phyloP scores from a whole-genome alignment of 805 yeast species.

The Limtongia smithiae region DNA sequence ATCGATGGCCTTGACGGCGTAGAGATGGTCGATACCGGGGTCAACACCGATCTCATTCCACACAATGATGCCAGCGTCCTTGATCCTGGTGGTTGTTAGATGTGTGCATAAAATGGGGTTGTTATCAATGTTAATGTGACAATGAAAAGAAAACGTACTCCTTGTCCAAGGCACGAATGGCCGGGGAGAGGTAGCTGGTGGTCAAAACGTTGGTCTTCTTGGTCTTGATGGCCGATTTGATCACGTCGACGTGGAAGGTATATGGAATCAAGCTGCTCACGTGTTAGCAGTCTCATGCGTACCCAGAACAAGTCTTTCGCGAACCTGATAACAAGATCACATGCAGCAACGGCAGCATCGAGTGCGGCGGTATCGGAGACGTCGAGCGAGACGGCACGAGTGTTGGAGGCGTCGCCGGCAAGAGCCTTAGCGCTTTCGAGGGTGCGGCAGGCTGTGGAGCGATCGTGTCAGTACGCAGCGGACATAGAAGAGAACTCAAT shows the following conservation, averaged over 20 bases:
- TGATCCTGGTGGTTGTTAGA: conserved; percentile 38
- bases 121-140: too few species aligned
- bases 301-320: neutral
- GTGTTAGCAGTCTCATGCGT: neutral
- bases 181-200: conserved; percentile 82
- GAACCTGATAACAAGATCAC: conserved; percentile 79
- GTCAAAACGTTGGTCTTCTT: conserved; percentile 82
- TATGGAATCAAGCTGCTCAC: conserved; percentile 68
- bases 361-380: conserved; percentile 76
- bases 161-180: conserved; percentile 27
- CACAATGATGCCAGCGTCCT: conserved; percentile 92
- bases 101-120: too few species aligned
- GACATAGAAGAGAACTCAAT: too few species aligned
- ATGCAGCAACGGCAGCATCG: conserved; percentile 70
- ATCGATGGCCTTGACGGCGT: conserved; percentile 96
- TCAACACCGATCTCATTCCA: conserved; percentile 99
- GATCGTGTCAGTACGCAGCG: too few species aligned
- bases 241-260: conserved; percentile 89
- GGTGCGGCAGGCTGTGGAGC: conserved; percentile 76
- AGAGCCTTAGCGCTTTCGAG: conserved; percentile 77
- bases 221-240: conserved; percentile 84
- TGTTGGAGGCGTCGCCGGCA: conserved; percentile 61
- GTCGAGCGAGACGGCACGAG: conserved; percentile 82
- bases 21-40: conserved; percentile 97
- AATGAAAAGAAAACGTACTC: conserved; percentile 6